phyloP scores from a whole-genome alignment of 352 stramenopile species.

The Sclerospora graminicola region DNA sequence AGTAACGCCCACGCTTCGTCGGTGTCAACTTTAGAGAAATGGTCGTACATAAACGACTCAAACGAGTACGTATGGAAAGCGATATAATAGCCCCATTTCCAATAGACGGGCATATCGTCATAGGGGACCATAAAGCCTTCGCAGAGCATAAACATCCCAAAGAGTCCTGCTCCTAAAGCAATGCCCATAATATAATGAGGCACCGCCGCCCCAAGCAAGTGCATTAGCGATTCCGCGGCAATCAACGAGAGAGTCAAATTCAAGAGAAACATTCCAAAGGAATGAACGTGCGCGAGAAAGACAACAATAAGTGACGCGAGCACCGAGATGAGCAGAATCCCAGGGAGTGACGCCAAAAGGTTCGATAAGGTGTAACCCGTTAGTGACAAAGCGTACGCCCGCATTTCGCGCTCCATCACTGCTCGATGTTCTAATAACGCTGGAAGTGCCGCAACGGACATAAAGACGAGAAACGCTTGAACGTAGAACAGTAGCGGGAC shows the following conservation, averaged over 20 bases:
- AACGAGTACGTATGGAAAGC: constrained; percentile 80
- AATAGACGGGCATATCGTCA: constrained; percentile 46
- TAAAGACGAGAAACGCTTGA: constrained; percentile 83
- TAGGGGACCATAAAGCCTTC: constrained; percentile 69
- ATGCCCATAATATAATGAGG: constrained; percentile 81
- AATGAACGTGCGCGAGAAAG: constrained; percentile 33
- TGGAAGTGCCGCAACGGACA: constrained; percentile 78
- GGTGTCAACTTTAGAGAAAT: constrained; percentile 38
- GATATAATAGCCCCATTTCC: constrained; percentile 78
- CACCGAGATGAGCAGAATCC: constrained; percentile 54
- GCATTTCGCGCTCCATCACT: constrained; percentile 33
- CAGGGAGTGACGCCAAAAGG: constrained; percentile 53
- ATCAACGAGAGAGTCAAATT: constrained; percentile 71
- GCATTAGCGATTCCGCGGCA: constrained; percentile 67
- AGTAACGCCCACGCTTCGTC: constrained; percentile 2
- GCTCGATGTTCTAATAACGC: constrained; percentile 84
- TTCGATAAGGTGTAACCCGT: too few species aligned
- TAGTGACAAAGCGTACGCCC: too few species aligned
- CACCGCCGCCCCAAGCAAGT: constrained; percentile 55
- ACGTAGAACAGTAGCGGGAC: constrained; percentile 76
- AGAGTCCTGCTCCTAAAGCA: constrained; percentile 50
- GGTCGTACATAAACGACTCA: constrained; percentile 68
- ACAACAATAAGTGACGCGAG: constrained; percentile 41
- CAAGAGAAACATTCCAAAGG: constrained; percentile 43
- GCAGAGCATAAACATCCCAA: constrained; percentile 76